Base-by-base conservation (phyloP, 345 rosid species). In the Eucalyptus pauciflora region DNA sequence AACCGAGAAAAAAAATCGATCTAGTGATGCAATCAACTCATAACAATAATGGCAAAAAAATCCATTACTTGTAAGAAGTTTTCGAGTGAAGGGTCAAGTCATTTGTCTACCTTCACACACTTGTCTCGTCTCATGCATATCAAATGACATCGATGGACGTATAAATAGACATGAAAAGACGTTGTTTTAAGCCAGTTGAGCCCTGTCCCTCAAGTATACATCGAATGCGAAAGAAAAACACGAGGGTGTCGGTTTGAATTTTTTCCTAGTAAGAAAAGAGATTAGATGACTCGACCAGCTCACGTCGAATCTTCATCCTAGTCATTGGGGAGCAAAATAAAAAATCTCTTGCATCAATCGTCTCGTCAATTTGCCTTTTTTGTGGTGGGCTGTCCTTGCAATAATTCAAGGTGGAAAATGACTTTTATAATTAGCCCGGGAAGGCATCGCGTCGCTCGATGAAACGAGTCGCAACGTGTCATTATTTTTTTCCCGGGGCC, bases 111-210 rank as follows among this genome's bases (percentile, higher is more conserved):
- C 1, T 62, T 29, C 2, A n/a, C 18, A 10, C 41, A n/a, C 11
- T 7, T 1, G 20, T 16, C 37, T 64, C 11, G 0, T n/a, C 41
- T n/a, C 5, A 37, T 11, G 0, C 3, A n/a, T 33, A 4, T 64
- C 5, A n/a, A n/a, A 7, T 33, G 37, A 64, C 3, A 14, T n/a
- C 5, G 22, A 64, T 31, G 1, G 3, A 20, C 2, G 1, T 7
- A 43, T 2, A 76, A 76, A 37, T 4, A 0, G 13, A 22, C 85
- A 6, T 13, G 85, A 7, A 3, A 20, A 37, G 8, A 76, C 1
- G 9, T 41, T 9, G 1, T 20, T 76, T 41, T 76, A 22, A 5
- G 29, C 3, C 15, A 25, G 29, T 22, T 9, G 3, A 41, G 29
- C 7, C 9, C 0, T 76, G 85, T 76, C 8, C 9, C 48, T 29